phyloP scores from a whole-genome alignment of 148 eudicot genomes.

The Rhododendron molle region DNA sequence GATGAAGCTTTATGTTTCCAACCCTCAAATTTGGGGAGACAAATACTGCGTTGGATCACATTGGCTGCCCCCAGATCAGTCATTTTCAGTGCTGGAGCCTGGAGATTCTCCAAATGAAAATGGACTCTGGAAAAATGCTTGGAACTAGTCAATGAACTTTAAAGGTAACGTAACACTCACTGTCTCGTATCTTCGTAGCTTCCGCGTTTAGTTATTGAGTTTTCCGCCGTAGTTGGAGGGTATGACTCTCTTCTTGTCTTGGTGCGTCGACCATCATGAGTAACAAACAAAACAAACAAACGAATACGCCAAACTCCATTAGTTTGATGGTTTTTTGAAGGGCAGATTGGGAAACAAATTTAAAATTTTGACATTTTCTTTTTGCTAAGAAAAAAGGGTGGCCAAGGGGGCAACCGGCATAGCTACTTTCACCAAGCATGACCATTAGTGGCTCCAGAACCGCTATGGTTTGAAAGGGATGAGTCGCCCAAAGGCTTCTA shows the following conservation, averaged over 20 bases:
- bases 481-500: not conserved
- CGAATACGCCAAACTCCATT: no score
- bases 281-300: not conserved
- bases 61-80: slow-evolving; percentile 12
- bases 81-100: slow-evolving; percentile 12
- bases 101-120: not conserved
- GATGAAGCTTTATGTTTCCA: not conserved
- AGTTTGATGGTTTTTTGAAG: not conserved
- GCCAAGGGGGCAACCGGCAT: not conserved
- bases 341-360: not conserved
- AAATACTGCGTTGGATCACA: not conserved
- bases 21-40: not conserved
- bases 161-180: not conserved
- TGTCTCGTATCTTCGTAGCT: not conserved
- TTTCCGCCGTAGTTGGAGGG: not conserved
- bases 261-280: not conserved
- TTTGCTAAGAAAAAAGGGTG: not conserved
- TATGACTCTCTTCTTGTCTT: not conserved
- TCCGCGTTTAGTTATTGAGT: not conserved
- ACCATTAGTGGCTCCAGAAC: not conserved
- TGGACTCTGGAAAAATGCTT: not conserved
- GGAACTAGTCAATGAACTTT: not conserved
- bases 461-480: not conserved
- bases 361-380: not conserved
- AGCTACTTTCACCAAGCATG: not conserved